A percentile compares a stretch with the other conserved stretches of the same genome.
Conservation (phyloP, 78 protist genomes). For the Ministeria vibrans region DNA sequence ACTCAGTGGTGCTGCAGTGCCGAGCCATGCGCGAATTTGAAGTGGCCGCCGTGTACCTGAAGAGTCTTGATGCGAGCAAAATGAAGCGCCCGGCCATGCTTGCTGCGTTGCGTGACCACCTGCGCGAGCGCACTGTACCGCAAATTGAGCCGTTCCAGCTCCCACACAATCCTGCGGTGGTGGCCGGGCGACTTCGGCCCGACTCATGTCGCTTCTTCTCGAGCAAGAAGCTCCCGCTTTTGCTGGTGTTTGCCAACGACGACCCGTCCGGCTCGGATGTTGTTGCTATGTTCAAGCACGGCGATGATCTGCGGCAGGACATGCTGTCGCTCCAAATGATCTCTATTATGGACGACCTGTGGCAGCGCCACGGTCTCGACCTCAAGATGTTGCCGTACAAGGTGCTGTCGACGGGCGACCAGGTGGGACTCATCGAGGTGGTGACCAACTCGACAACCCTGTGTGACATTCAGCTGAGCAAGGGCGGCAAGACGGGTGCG, state of each 20-base stretch:
- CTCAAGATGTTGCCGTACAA: slow-evolving; percentile 66
- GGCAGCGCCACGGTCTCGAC: slow-evolving; percentile 70
- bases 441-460: slow-evolving; percentile 61
- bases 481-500: slow-evolving; percentile 10
- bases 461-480: slow-evolving; percentile 45
- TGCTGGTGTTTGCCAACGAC: slow-evolving; percentile 69
- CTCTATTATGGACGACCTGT: slow-evolving; percentile 79
- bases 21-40: neutral
- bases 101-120: no score
- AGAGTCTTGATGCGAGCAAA: no score
- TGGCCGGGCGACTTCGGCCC: slow-evolving; percentile 28
- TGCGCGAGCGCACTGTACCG: no score
- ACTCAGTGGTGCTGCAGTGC: neutral
- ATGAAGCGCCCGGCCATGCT: no score
- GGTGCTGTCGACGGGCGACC: slow-evolving; percentile 70
- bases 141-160: slow-evolving; percentile 13
- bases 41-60: no score
- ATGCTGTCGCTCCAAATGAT: slow-evolving; percentile 83
- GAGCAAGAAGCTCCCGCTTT: slow-evolving; percentile 75
- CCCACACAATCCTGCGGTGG: slow-evolving; percentile 29
- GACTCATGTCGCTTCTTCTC: slow-evolving; percentile 59
- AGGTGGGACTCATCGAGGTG: slow-evolving; percentile 64
- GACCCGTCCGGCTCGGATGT: slow-evolving; percentile 30
- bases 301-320: slow-evolving; percentile 79
- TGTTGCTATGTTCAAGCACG: slow-evolving; percentile 72